Evolutionary conservation across 1,284 basidiomycete genomes (phyloP).

Genomic region (Tetrapyrgos nigripes): DNA sequence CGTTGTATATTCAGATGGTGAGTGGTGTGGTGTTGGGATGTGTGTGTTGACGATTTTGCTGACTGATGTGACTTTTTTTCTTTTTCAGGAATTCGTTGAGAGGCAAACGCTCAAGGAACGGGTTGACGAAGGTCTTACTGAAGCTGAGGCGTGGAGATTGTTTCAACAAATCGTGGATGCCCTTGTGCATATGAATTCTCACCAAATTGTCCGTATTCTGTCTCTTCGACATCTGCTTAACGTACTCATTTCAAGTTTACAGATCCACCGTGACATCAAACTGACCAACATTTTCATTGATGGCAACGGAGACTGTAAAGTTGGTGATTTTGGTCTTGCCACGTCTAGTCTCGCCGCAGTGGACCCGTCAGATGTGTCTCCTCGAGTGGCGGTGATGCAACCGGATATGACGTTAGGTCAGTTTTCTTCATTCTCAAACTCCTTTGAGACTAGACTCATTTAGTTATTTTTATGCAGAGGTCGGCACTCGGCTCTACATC

Average conservation of each 20-base stretch:
- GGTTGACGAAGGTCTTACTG: slow-evolving; percentile 80
- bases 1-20: slow-evolving; percentile 92
- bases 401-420: slow-evolving; percentile 79
- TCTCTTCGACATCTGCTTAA: slow-evolving; percentile 13
- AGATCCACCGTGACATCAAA: slow-evolving; percentile 93
- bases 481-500: slow-evolving; percentile 93
- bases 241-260: not conserved
- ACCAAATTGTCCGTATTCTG: slow-evolving; percentile 73
- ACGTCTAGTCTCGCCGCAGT: slow-evolving; percentile 83
- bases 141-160: slow-evolving; percentile 89
- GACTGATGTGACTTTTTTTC: slow-evolving; percentile 13
- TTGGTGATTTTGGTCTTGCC: slow-evolving; percentile 94
- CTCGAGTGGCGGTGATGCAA: slow-evolving; percentile 50
- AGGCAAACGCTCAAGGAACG: slow-evolving; percentile 85
- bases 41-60: slow-evolving; percentile 3
- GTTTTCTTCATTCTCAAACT: slow-evolving; percentile 17
- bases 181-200: slow-evolving; percentile 87
- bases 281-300: slow-evolving; percentile 93
- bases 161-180: slow-evolving; percentile 95
- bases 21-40: slow-evolving; percentile 17
- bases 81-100: slow-evolving; percentile 83
- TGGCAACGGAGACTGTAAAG: slow-evolving; percentile 90
- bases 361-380: slow-evolving; percentile 69
- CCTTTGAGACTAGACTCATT: not conserved
- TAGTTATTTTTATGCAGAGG: slow-evolving; percentile 54